Percentiles rank a stretch among this genome's conserved stretches.
Evolutionary conservation across 345 rosid species (phyloP).

Genomic region (Eucalyptus cloeziana): DNA sequence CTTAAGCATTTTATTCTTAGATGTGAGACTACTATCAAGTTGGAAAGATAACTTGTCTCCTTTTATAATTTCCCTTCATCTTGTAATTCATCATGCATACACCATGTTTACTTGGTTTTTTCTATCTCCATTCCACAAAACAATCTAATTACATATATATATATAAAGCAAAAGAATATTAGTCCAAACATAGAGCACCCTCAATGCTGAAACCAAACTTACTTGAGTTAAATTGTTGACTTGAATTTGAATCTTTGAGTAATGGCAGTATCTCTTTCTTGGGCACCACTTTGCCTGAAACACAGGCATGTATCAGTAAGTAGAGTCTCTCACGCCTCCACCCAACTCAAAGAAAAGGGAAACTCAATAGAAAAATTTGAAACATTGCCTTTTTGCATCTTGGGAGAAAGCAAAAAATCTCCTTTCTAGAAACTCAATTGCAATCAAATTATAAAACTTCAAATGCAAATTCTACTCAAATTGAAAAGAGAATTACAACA

Average conservation of each 20-base stretch:
- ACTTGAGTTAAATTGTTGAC: conserved; percentile 94
- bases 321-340: not conserved
- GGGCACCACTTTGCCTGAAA: conserved; percentile 44
- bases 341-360: not conserved
- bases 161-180: not conserved
- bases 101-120: not conserved
- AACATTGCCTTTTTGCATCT: not conserved
- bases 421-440: not conserved
- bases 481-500: not conserved
- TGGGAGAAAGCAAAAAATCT: not conserved
- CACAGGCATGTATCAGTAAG: not conserved
- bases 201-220: conserved; percentile 4
- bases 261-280: conserved; percentile 55
- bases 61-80: not conserved
- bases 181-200: not conserved
- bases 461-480: not conserved
- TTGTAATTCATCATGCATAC: not conserved
- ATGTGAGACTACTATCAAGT: not conserved
- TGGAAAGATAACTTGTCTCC: not conserved
- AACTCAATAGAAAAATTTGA: not conserved
- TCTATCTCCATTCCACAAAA: not conserved
- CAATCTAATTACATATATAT: not conserved
- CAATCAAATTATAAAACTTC: not conserved
- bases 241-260: conserved; percentile 81
- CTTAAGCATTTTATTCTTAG: not conserved